These are phyloP conservation scores for Suhomyces coccinellae DNA, from an alignment of 1,139 yeast genomes.

Conservation along the genomic window DNA sequence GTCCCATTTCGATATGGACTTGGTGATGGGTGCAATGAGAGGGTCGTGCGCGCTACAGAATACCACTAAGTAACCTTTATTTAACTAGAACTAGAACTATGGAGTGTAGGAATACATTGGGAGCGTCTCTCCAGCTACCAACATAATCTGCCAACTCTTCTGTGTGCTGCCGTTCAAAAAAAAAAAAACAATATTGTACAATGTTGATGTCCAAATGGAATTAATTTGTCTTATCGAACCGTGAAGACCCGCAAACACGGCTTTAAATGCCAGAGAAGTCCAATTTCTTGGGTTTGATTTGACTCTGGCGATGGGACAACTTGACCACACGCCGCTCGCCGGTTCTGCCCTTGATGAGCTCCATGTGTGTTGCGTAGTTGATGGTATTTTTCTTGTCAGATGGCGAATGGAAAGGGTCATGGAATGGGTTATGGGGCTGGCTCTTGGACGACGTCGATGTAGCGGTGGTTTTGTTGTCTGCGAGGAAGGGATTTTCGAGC, in stretches of 20 bases:
- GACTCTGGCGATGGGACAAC: slow-evolving; percentile 35
- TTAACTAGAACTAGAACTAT: too few relatives aligned
- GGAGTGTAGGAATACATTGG: too few relatives aligned
- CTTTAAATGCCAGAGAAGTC: slow-evolving; percentile 25
- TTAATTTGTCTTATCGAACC: not conserved
- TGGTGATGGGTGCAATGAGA: slow-evolving; percentile 5
- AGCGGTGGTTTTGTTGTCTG: slow-evolving; percentile 1
- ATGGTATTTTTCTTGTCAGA: slow-evolving; percentile 13
- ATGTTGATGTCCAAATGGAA: too few relatives aligned
- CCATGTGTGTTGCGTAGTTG: slow-evolving; percentile 42
- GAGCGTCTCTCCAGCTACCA: too few relatives aligned
- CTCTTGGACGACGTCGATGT: not conserved
- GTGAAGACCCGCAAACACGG: slow-evolving; percentile 12
- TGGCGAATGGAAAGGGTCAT: slow-evolving; percentile 10
- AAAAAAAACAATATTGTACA: not conserved
- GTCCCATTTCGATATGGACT: not conserved
- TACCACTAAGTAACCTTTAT: not conserved
- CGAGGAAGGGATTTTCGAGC: slow-evolving; percentile 16
- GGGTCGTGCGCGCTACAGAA: slow-evolving; percentile 1
- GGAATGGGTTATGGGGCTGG: slow-evolving; percentile 10
- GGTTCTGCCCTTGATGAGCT: slow-evolving; percentile 38
- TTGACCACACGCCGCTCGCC: slow-evolving; percentile 39
- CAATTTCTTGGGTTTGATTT: slow-evolving; percentile 43
- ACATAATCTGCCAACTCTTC: too few relatives aligned
- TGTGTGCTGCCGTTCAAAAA: too few relatives aligned